These are phyloP conservation scores for Catenaria anguillulae DNA, from an alignment of 371 early-diverging fungal species.

Conservation along the genomic window DNA sequence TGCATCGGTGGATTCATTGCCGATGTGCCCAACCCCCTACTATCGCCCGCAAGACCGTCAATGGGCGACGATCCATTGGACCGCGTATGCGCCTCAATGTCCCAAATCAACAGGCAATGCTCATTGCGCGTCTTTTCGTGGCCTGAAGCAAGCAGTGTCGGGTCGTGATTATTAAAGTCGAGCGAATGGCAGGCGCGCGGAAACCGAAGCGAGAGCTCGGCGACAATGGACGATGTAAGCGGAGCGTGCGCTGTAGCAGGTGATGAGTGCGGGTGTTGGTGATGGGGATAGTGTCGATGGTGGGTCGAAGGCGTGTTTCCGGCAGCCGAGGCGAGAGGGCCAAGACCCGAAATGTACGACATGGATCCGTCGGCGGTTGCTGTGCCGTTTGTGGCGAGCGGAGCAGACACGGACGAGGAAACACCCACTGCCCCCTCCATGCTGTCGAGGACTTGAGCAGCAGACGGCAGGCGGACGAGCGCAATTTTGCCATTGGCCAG, in stretches of 20 bases:
- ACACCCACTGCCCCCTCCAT: too few relatives aligned
- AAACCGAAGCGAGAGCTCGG: slow-evolving; percentile 17
- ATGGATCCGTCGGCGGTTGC: too few relatives aligned
- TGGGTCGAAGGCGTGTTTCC: neutral
- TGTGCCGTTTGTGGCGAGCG: too few relatives aligned
- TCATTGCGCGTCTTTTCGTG: slow-evolving; percentile 61
- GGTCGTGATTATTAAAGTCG: slow-evolving; percentile 44
- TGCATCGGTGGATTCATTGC: too few relatives aligned
- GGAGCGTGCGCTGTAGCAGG: neutral
- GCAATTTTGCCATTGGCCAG: slow-evolving; percentile 48
- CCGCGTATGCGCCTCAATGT: slow-evolving; percentile 15
- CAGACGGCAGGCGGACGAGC: slow-evolving; percentile 31
- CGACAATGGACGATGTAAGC: neutral
- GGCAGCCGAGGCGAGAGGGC: neutral
- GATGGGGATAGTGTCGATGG: neutral
- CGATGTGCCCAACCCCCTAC: too few relatives aligned
- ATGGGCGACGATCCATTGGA: too few relatives aligned
- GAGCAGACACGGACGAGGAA: too few relatives aligned
- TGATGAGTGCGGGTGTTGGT: neutral
- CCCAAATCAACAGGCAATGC: slow-evolving; percentile 13
- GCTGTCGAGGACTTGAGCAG: too few relatives aligned
- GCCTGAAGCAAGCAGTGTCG: slow-evolving; percentile 47
- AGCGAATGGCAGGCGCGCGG: slow-evolving; percentile 58
- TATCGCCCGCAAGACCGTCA: too few relatives aligned
- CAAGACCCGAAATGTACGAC: too few relatives aligned